Percentiles rank a stretch among this genome's conserved stretches.
Evolutionary conservation across 2,329 filamentous ascomycete genomes (phyloP).

Genomic region (Penicillium occitanis): DNA sequence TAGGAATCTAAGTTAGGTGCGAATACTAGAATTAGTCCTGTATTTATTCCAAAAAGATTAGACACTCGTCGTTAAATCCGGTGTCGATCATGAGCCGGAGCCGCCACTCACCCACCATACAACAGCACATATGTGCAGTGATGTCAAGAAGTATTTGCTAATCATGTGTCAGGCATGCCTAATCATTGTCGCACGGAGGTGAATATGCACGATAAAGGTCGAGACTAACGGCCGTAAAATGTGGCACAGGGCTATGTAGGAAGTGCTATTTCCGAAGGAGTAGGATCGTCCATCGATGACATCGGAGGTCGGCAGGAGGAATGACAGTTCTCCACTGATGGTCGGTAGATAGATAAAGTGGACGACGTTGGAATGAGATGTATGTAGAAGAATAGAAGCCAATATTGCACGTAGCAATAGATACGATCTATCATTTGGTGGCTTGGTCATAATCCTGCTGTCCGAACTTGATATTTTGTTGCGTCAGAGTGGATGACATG

Average conservation of each 20-base stretch:
- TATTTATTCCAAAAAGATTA: not conserved
- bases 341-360: not conserved
- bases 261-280: too few relatives aligned
- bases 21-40: not conserved
- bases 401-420: too few relatives aligned
- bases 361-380: not conserved
- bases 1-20: not conserved
- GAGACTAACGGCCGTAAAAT: not conserved
- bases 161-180: not conserved
- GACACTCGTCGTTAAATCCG: not conserved
- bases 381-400: not conserved
- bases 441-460: not conserved
- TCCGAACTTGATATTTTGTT: not conserved
- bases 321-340: not conserved
- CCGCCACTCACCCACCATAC: not conserved
- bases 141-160: not conserved
- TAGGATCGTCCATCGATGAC: not conserved
- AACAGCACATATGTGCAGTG: not conserved
- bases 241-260: not conserved
- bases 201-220: not conserved
- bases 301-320: conserved; percentile 7
- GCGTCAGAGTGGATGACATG: not conserved
- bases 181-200: not conserved
- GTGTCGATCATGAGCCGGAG: not conserved
- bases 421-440: too few relatives aligned